Percentiles rank a stretch among this genome's conserved stretches.
Evolutionary conservation across 1,284 basidiomycete genomes (phyloP).

Genomic region (Schizophyllum commune): DNA sequence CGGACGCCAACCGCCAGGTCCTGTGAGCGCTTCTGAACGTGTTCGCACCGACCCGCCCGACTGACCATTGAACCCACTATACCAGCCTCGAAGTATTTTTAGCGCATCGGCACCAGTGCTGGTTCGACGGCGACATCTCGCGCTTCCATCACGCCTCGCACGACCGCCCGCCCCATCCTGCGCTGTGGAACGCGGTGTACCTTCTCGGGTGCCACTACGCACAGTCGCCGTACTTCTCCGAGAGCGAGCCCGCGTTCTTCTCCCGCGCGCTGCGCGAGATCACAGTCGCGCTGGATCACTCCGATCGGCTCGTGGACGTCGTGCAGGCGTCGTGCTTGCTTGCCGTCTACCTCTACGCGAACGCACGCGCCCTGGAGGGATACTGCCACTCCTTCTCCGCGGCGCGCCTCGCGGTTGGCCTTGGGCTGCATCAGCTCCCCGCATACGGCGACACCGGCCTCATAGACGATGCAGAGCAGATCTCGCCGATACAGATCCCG

Average conservation of each 20-base stretch:
- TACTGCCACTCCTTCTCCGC: slow-evolving; percentile 55
- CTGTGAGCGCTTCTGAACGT: not conserved
- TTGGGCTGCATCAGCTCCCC: slow-evolving; percentile 46
- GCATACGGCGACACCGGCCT: slow-evolving; percentile 16
- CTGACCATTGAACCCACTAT: not conserved
- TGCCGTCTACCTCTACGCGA: slow-evolving; percentile 52
- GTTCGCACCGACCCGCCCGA: not conserved
- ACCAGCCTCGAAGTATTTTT: slow-evolving; percentile 48
- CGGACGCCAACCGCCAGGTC: not conserved
- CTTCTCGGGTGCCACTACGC: slow-evolving; percentile 52
- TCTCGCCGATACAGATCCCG: slow-evolving; percentile 19
- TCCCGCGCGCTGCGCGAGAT: slow-evolving; percentile 42
- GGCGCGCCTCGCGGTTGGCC: slow-evolving; percentile 43
- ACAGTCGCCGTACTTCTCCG: slow-evolving; percentile 29
- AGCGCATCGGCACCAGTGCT: slow-evolving; percentile 49
- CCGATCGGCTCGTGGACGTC: slow-evolving; percentile 48
- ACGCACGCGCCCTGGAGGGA: slow-evolving; percentile 48
- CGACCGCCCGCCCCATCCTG: slow-evolving; percentile 38
- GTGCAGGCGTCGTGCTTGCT: slow-evolving; percentile 55
- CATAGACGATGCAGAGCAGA: slow-evolving; percentile 6
- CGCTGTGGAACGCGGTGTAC: slow-evolving; percentile 52
- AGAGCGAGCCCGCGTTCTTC: slow-evolving; percentile 37
- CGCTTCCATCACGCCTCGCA: slow-evolving; percentile 22
- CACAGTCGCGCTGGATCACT: slow-evolving; percentile 37
- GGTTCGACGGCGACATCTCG: slow-evolving; percentile 43